Evolutionary conservation across 2,329 filamentous ascomycete species (phyloP).

Genomic region (Talaromyces piceae): DNA sequence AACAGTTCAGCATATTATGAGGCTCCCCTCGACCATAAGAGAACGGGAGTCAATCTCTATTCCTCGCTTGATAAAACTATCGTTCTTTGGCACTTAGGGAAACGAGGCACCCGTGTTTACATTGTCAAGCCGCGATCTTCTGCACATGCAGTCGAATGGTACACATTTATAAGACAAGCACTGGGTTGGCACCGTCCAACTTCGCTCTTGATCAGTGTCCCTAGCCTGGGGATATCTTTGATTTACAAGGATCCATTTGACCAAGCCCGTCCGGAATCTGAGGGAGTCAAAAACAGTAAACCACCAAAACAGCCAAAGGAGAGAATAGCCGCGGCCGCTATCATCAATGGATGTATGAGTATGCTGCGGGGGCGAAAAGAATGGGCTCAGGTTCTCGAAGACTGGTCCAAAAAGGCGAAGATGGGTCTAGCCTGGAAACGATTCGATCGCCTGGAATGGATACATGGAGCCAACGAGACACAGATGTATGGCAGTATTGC

Average conservation of each 20-base stretch:
- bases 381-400: constrained; percentile 52
- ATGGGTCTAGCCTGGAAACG: constrained; percentile 63
- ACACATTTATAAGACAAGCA: constrained; percentile 55
- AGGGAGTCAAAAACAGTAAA: constrained; percentile 38
- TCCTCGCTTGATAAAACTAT: constrained; percentile 61
- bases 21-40: constrained; percentile 48
- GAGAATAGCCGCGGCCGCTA: constrained; percentile 47
- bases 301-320: constrained; percentile 34
- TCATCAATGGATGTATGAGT: constrained; percentile 52
- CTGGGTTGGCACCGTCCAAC: constrained; percentile 52
- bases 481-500: constrained; percentile 64
- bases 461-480: constrained; percentile 57
- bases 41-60: constrained; percentile 54
- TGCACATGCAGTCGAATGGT: constrained; percentile 60
- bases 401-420: constrained; percentile 52
- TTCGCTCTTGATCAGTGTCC: constrained; percentile 54
- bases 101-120: constrained; percentile 50
- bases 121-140: constrained; percentile 56
- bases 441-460: constrained; percentile 62
- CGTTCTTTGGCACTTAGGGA: constrained; percentile 53
- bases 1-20: constrained; percentile 50
- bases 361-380: constrained; percentile 51
- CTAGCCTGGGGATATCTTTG: constrained; percentile 54
- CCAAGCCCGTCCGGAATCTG: constrained; percentile 37
- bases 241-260: constrained; percentile 54